Evolutionary conservation across 768 basidiomycete species (phyloP).

Genomic region (Baorangia bicolor): DNA sequence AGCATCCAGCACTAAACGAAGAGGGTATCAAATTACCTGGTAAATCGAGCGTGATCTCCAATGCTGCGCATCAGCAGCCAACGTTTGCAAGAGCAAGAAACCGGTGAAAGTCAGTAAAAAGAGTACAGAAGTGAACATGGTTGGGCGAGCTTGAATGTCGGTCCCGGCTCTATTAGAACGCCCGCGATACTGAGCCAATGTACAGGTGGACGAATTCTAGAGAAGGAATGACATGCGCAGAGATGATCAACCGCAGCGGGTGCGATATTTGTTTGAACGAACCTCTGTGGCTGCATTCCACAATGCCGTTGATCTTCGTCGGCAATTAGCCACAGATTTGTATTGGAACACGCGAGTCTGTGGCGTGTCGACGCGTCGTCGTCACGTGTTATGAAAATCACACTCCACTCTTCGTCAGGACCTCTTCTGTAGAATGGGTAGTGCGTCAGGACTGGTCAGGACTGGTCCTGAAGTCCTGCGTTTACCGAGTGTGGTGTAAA

Average conservation of each 20-base stretch:
- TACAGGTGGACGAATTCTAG: neutral
- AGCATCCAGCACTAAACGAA: neutral
- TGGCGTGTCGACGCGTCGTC: conserved; percentile 12
- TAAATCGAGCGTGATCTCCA: conserved; percentile 58
- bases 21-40: conserved; percentile 35
- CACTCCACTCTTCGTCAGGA: neutral
- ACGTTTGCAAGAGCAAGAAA: conserved; percentile 9
- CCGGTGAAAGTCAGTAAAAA: conserved; percentile 5
- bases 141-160: neutral
- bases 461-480: too few relatives aligned
- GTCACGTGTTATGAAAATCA: conserved; percentile 32
- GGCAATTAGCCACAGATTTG: conserved; percentile 20
- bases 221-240: conserved; percentile 3
- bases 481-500: too few relatives aligned
- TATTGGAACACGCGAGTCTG: neutral
- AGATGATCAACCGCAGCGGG: neutral
- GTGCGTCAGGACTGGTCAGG: too few relatives aligned
- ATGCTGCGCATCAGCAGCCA: conserved; percentile 42
- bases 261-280: conserved; percentile 5
- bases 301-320: conserved; percentile 23
- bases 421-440: too few relatives aligned
- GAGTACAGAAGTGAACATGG: conserved; percentile 13
- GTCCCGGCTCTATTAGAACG: conserved; percentile 1
- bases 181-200: neutral
- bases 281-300: conserved; percentile 15